Base-by-base conservation (phyloP, 306 rosid species). In the Cucumis cinereus region DNA sequence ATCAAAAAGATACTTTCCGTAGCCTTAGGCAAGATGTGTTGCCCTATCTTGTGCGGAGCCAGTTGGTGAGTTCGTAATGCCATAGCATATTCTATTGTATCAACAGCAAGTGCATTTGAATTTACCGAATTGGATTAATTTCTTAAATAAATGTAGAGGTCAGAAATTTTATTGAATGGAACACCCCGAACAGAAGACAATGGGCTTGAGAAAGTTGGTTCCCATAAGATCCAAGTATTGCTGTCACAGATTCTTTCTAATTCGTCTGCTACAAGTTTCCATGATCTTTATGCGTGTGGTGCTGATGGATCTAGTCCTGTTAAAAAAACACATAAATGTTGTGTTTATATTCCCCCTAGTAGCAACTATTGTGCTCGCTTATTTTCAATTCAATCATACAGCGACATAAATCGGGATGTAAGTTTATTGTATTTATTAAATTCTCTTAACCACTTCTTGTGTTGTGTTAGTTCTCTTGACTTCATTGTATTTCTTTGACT, bases 21-120 rank as follows among this genome's bases (percentile, higher is more conserved):
- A 95, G 99, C 85, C 80, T 95, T 82, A 92, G 83, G 87, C 90
- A 75, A 79, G 99, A 95, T 62, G 96, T 95, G 12, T 78, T 95
- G 84, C 99, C 99, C 75, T 92, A 92, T 83, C 98, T 95, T 80
- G 98, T 95, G 83, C 91, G 93, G 76, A 84, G 90, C 78, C 99
- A 95, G 83, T 84, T 95, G 96, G 98, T 92, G 79, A 89, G 99
- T 92, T 79, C 71, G 73, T 73, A 81, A 75, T 68, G 81, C 73
- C 75, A 56, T 73, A 10, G 17, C 80, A 53, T 80, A 57, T 79
- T 58, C 77, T 71, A 74, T 72, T 55, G 61, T 83, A 63, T 63
- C 77, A 22, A 24, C 60, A 71, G 67, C 30, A 75, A 16, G 59
- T 52, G 60, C 6, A 72, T 77, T 70, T 77, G 33, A 35, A 36